Percentiles rank a stretch among this genome's conserved stretches.
Evolutionary conservation across 768 basidiomycete genomes (phyloP).

Genomic region (Sporobolomyces roseus): DNA sequence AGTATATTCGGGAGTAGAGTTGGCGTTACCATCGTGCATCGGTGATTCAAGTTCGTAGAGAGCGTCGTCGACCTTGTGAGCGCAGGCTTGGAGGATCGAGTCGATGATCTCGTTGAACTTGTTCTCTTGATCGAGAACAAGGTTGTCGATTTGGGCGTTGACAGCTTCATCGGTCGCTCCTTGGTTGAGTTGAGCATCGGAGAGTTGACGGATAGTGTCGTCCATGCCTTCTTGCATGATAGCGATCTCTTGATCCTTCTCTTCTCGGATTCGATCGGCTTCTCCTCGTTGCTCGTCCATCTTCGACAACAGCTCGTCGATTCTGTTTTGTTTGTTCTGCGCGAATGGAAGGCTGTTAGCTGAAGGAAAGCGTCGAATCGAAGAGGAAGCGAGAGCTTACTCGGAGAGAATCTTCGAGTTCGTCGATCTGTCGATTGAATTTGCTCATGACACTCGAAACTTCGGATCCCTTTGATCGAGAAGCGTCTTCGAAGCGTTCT

Average conservation of each 20-base stretch:
- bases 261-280: conserved; percentile 76
- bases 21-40: conserved; percentile 86
- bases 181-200: conserved; percentile 78
- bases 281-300: conserved; percentile 70
- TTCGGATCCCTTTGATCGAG: conserved; percentile 86
- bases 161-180: conserved; percentile 82
- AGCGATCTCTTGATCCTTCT: conserved; percentile 94
- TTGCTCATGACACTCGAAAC: conserved; percentile 80
- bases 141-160: conserved; percentile 92
- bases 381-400: conserved; percentile 53
- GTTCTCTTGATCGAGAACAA: conserved; percentile 94
- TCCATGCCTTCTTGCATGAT: conserved; percentile 96
- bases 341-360: background rate
- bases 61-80: conserved; percentile 93
- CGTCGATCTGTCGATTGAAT: conserved; percentile 91
- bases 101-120: conserved; percentile 98
- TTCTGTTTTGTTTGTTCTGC: conserved; percentile 90
- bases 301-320: conserved; percentile 83
- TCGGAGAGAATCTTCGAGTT: conserved; percentile 90
- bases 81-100: conserved; percentile 92
- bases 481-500: conserved; percentile 92
- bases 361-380: background rate
- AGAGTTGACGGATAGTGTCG: conserved; percentile 77
- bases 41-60: conserved; percentile 98
- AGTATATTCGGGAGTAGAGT: conserved; percentile 97